Percentiles rank a stretch among this genome's conserved stretches.
phyloP scores from a whole-genome alignment of 306 rosid species.

The Mimosa bimucronata region DNA sequence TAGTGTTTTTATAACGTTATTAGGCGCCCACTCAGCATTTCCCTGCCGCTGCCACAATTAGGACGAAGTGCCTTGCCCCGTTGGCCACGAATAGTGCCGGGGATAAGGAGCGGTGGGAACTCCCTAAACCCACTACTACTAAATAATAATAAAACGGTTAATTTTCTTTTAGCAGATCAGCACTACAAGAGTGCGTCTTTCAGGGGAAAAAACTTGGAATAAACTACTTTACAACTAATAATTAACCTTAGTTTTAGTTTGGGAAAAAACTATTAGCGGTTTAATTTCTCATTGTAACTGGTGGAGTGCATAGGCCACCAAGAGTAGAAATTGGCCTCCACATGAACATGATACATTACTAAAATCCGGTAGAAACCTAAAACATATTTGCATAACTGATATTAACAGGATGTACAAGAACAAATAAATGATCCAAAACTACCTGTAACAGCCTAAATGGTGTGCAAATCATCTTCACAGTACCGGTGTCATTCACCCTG shows the following conservation, averaged over 20 bases:
- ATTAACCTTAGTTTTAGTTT: background rate
- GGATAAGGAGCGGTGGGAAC: background rate
- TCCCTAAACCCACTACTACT: background rate
- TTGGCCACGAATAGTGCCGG: background rate
- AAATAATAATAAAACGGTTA: background rate
- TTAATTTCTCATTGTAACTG: background rate
- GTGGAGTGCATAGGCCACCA: background rate
- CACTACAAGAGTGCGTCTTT: background rate
- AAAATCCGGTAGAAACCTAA: background rate
- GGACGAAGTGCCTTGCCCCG: too few relatives aligned
- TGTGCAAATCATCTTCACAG: constrained; percentile 24
- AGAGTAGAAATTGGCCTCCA: background rate
- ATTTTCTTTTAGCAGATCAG: background rate
- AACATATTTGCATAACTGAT: constrained; percentile 2
- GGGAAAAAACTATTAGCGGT: background rate
- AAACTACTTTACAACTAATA: background rate
- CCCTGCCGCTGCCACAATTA: background rate
- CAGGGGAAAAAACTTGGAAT: background rate
- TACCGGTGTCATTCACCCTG: constrained; percentile 32
- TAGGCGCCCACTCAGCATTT: background rate
- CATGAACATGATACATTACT: background rate
- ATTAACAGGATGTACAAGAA: constrained; percentile 42
- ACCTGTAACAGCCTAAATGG: constrained; percentile 34
- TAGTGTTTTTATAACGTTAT: background rate
- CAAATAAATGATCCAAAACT: constrained; percentile 31